Percentiles rank a stretch among this genome's conserved stretches.
Conservation (phyloP, 2,329 filamentous ascomycete genomes). For the Aspergillus quadricinctus region DNA sequence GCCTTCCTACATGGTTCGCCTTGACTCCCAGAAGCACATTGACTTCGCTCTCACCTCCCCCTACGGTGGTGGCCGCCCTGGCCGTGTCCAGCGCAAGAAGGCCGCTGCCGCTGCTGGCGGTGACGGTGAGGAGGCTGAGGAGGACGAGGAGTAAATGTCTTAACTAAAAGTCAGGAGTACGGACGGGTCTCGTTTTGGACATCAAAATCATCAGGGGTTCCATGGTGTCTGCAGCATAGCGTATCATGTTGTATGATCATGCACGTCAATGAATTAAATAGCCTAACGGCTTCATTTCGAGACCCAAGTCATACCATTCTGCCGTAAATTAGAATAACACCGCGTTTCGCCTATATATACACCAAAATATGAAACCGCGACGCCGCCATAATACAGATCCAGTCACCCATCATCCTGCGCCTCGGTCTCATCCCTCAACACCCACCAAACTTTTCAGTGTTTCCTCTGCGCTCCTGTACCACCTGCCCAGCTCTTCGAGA, state of each 20-base stretch:
- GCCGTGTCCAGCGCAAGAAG: slow-evolving; percentile 99
- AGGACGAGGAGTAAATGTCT: slow-evolving; percentile 64
- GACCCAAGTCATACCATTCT: slow-evolving; percentile 18
- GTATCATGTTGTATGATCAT: slow-evolving; percentile 40
- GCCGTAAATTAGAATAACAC: neutral
- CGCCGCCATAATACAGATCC: slow-evolving; percentile 14
- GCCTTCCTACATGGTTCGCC: slow-evolving; percentile 97
- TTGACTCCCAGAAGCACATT: slow-evolving; percentile 99
- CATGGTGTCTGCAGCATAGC: slow-evolving; percentile 37
- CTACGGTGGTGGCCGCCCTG: slow-evolving; percentile 93
- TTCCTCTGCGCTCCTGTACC: slow-evolving; percentile 41
- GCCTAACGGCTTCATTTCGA: slow-evolving; percentile 34
- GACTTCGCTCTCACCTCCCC: slow-evolving; percentile 97
- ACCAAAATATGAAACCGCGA: slow-evolving; percentile 16
- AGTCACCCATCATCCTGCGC: slow-evolving; percentile 19
- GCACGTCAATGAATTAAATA: slow-evolving; percentile 33
- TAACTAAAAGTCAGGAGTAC: slow-evolving; percentile 29
- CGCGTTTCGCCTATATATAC: slow-evolving; percentile 6
- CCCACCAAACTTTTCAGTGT: slow-evolving; percentile 38
- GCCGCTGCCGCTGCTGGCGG: slow-evolving; percentile 85
- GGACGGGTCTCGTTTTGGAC: slow-evolving; percentile 36
- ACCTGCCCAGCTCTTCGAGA: slow-evolving; percentile 43
- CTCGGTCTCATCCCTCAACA: slow-evolving; percentile 20
- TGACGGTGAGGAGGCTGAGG: slow-evolving; percentile 59
- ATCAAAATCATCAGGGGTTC: slow-evolving; percentile 28